These are phyloP conservation scores for Ulota crispa DNA, from an alignment of 225 moss, liverwort and hornwort species.

Conservation along the genomic window DNA sequence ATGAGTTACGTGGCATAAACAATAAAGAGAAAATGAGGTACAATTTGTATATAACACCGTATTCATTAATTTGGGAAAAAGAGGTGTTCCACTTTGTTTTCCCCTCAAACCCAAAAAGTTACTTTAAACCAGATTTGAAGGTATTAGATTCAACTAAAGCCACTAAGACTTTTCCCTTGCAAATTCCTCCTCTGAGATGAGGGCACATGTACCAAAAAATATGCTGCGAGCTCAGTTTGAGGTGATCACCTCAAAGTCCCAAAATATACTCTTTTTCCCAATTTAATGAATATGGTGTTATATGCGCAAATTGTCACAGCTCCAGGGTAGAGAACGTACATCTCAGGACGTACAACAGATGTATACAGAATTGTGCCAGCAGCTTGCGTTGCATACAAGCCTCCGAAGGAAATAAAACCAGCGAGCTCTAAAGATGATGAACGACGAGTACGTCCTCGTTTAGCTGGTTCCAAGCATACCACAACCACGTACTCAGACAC, in stretches of 20 bases:
- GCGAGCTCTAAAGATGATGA: neutral
- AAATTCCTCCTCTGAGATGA: too few species aligned
- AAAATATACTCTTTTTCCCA: too few species aligned
- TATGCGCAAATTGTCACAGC: neutral
- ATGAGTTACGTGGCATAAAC: neutral
- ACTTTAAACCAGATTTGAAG: too few species aligned
- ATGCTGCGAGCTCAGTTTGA: too few species aligned
- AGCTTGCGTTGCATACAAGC: neutral
- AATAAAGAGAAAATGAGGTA: neutral
- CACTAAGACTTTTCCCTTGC: too few species aligned
- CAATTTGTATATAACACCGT: neutral
- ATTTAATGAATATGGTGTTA: too few species aligned
- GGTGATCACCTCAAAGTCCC: too few species aligned
- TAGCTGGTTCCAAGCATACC: slow-evolving; percentile 29
- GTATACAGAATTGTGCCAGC: slow-evolving; percentile 12
- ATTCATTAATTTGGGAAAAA: too few species aligned
- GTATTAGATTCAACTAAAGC: too few species aligned
- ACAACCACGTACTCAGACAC: slow-evolving; percentile 16
- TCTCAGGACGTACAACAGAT: neutral
- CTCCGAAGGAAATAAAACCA: slow-evolving; percentile 35
- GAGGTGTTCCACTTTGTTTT: too few species aligned
- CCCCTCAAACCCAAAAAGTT: too few species aligned
- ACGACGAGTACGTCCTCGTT: neutral
- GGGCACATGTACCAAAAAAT: too few species aligned
- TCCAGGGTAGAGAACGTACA: slow-evolving; percentile 7